phyloP scores from a whole-genome alignment of 768 basidiomycete genomes.

The Rhodotorula kratochvilovae region DNA sequence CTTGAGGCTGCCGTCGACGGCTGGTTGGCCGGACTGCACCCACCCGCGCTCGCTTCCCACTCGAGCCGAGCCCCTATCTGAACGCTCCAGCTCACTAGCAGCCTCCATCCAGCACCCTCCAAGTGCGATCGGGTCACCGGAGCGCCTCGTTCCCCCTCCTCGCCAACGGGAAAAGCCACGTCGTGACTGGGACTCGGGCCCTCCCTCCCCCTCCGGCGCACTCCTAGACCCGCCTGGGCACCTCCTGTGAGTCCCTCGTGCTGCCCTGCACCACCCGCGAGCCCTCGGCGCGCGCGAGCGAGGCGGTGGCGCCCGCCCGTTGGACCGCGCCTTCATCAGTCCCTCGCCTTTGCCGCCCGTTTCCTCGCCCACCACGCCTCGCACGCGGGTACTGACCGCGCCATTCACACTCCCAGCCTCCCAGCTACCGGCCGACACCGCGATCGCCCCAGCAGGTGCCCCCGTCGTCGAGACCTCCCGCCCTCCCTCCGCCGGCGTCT shows the following conservation, averaged over 20 bases:
- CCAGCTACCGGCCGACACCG: not conserved
- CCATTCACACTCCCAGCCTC: not conserved
- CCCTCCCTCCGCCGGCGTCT: not conserved
- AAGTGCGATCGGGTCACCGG: not conserved
- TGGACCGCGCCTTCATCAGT: not conserved
- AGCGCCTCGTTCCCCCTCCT: not conserved
- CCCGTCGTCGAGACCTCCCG: not conserved
- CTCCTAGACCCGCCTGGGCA: no score
- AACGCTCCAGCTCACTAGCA: no score
- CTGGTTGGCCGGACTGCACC: no score
- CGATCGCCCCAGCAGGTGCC: not conserved
- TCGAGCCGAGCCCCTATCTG: no score
- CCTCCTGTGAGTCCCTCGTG: not conserved
- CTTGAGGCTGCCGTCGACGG: no score
- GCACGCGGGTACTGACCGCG: not conserved
- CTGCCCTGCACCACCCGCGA: not conserved
- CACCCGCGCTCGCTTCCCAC: no score
- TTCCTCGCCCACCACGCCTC: not conserved
- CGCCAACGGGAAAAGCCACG: no score
- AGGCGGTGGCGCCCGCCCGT: not conserved
- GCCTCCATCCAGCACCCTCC: no score
- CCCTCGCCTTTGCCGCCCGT: no score
- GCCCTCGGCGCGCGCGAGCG: not conserved
- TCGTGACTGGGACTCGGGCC: no score
- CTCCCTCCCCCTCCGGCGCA: no score